These are phyloP conservation scores for Verbena officinalis DNA, from an alignment of 257 asterid genomes.

Conservation along the genomic window DNA sequence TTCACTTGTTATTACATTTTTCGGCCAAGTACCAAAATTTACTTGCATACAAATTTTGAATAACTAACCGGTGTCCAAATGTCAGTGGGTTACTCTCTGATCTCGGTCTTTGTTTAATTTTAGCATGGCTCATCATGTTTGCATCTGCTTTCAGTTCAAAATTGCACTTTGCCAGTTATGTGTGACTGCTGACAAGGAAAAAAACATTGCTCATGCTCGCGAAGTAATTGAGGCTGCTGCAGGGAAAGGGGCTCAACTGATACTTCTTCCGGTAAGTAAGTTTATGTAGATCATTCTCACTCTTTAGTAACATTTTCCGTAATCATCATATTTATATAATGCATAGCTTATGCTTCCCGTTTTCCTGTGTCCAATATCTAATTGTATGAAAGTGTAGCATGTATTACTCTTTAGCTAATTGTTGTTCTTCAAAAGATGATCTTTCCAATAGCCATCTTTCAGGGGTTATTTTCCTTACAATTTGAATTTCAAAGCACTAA, in stretches of 20 bases:
- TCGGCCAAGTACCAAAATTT: neutral
- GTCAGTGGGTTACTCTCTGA: neutral
- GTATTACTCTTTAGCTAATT: neutral
- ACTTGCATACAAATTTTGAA: neutral
- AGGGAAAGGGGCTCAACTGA: slow-evolving; percentile 67
- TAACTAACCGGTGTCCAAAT: neutral
- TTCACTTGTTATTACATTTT: neutral
- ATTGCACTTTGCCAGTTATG: slow-evolving; percentile 84
- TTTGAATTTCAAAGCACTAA: slow-evolving; percentile 14
- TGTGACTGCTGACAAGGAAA: slow-evolving; percentile 66
- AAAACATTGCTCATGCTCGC: slow-evolving; percentile 69
- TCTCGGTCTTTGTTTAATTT: neutral
- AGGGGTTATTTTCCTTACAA: neutral
- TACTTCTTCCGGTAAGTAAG: slow-evolving; percentile 74
- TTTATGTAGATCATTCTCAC: neutral
- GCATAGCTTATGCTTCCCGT: slow-evolving; percentile 12
- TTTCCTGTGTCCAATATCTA: neutral
- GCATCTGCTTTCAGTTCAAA: slow-evolving; percentile 64
- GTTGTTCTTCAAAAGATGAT: slow-evolving; percentile 16
- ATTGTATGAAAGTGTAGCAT: slow-evolving; percentile 10
- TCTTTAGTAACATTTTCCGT: slow-evolving; percentile 1
- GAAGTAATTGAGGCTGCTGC: slow-evolving; percentile 68
- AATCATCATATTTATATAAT: neutral
- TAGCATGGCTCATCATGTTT: neutral
- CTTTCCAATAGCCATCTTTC: slow-evolving; percentile 9